Evolutionary conservation across 306 rosid species (phyloP).

Genomic region (Quercus variabilis): DNA sequence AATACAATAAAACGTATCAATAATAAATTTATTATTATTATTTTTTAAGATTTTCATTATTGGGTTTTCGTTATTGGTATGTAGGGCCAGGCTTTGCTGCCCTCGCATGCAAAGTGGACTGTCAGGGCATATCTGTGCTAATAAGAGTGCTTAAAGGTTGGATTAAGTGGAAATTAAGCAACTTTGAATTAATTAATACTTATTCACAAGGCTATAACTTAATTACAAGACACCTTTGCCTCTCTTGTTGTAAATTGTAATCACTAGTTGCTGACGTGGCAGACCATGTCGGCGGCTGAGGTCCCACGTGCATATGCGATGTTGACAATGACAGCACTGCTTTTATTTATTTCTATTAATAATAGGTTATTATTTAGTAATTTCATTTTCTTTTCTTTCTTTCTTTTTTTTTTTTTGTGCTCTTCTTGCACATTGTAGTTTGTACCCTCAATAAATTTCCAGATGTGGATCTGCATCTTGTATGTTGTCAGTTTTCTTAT

Average conservation of each 20-base stretch:
- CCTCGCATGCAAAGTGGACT: not conserved
- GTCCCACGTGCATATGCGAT: slow-evolving; percentile 3
- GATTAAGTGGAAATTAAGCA: not conserved
- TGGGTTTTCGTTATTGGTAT: not conserved
- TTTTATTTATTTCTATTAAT: not conserved
- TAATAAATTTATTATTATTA: no score
- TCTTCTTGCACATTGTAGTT: not conserved
- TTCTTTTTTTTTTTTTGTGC: not conserved
- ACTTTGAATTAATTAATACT: not conserved
- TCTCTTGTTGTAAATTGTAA: not conserved
- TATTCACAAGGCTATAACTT: not conserved
- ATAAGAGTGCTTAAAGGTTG: not conserved
- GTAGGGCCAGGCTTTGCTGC: not conserved
- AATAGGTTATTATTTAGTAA: no score
- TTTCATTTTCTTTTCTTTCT: no score
- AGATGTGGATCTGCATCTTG: not conserved
- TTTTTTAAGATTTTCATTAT: no score
- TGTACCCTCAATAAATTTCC: not conserved
- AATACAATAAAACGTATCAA: accelerated
- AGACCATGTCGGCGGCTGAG: slow-evolving; percentile 15
- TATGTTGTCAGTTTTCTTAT: not conserved
- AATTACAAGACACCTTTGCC: no score
- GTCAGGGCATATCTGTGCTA: not conserved
- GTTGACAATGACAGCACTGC: slow-evolving; percentile 12
- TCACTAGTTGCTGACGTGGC: slow-evolving; percentile 12